phyloP scores from a whole-genome alignment of 306 rosid species.

The Luffa aegyptiaca region DNA sequence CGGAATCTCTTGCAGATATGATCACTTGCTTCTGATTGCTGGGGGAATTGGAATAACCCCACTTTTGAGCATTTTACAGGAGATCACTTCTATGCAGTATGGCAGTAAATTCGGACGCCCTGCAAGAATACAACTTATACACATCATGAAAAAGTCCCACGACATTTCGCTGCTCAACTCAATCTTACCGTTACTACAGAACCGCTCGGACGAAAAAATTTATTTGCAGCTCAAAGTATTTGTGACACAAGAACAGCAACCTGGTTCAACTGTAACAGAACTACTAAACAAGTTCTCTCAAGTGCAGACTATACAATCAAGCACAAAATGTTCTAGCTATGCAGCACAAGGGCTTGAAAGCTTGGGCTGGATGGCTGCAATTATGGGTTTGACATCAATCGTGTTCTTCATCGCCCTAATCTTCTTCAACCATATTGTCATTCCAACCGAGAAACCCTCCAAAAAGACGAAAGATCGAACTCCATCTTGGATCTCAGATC shows the following conservation, averaged over 20 bases:
- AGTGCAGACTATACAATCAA: conserved; percentile 38
- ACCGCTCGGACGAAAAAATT: conserved; percentile 28
- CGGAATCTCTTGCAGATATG: conserved; percentile 50
- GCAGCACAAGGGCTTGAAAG: conserved; percentile 54
- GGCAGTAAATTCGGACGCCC: conserved; percentile 24
- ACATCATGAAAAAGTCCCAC: conserved; percentile 48
- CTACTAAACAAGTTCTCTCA: conserved; percentile 27
- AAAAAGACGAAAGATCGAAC: conserved; percentile 34
- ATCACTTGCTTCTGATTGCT: conserved; percentile 57
- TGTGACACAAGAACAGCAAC: conserved; percentile 65
- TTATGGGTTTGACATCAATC: conserved; percentile 42
- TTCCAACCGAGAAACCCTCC: conserved; percentile 28
- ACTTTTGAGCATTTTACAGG: conserved; percentile 70
- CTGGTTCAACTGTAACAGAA: conserved; percentile 30
- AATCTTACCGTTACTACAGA: conserved; percentile 40
- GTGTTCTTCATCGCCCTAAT: conserved; percentile 37
- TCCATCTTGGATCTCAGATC: conserved; percentile 57
- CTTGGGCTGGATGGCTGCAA: conserved; percentile 48
- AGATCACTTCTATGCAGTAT: conserved; percentile 31
- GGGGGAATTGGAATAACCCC: conserved; percentile 94
- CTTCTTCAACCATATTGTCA: conserved; percentile 39
- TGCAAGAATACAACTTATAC: conserved; percentile 47
- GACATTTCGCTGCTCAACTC: conserved; percentile 51
- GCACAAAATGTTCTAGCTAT: conserved; percentile 28
- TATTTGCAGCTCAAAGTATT: conserved; percentile 44